These are phyloP conservation scores for Penicillium sp. DNA, from an alignment of 2,329 filamentous ascomycete species.

Conservation along the genomic window DNA sequence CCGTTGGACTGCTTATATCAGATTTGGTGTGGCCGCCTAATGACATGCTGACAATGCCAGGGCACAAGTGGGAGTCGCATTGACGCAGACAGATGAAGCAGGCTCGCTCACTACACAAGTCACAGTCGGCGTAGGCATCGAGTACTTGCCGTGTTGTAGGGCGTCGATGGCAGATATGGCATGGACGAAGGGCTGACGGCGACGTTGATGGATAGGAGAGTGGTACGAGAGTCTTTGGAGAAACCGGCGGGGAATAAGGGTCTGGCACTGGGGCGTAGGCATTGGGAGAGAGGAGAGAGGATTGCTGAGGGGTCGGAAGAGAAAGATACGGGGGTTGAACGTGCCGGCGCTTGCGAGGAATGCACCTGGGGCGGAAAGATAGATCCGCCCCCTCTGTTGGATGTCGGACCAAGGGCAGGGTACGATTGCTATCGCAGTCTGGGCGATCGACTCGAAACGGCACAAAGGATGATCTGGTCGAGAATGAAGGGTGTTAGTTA, in stretches of 20 bases:
- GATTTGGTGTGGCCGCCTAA: not conserved
- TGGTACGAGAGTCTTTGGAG: slow-evolving; percentile 29
- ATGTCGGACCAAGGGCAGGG: slow-evolving; percentile 17
- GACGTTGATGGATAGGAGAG: slow-evolving; percentile 25
- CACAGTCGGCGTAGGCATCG: slow-evolving; percentile 44
- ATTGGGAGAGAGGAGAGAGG: slow-evolving; percentile 22
- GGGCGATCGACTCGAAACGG: slow-evolving; percentile 17
- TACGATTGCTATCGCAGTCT: slow-evolving; percentile 11
- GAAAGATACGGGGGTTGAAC: slow-evolving; percentile 20
- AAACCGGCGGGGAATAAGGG: slow-evolving; percentile 26
- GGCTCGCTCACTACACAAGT: slow-evolving; percentile 38
- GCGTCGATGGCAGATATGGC: slow-evolving; percentile 43
- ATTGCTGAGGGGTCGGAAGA: slow-evolving; percentile 15
- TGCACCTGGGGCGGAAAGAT: slow-evolving; percentile 22
- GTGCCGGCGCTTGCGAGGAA: slow-evolving; percentile 27
- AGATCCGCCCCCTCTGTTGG: slow-evolving; percentile 14
- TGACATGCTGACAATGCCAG: slow-evolving; percentile 7
- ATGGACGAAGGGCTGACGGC: slow-evolving; percentile 35
- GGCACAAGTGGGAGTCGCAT: slow-evolving; percentile 36
- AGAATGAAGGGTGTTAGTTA: slow-evolving; percentile 1
- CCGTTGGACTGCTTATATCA: slow-evolving; percentile 6
- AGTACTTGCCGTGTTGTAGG: slow-evolving; percentile 41
- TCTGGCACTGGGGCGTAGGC: slow-evolving; percentile 18
- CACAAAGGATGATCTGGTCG: slow-evolving; percentile 14
- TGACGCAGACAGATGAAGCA: slow-evolving; percentile 45